These are phyloP conservation scores for Colletotrichum sp. DNA, from an alignment of 2,329 filamentous ascomycete species.

Conservation along the genomic window DNA sequence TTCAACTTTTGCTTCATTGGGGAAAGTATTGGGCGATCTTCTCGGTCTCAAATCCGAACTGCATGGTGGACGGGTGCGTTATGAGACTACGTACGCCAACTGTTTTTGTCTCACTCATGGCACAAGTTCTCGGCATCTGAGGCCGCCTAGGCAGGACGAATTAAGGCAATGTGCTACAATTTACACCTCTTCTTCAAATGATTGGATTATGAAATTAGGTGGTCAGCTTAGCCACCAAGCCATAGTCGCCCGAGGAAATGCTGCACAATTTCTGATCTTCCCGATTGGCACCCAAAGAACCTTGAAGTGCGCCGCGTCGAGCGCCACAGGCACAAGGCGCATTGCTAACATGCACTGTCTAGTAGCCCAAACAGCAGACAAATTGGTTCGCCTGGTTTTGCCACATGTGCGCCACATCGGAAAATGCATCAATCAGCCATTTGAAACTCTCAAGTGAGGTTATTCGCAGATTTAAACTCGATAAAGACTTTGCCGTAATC, in stretches of 20 bases:
- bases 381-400: neutral
- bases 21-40: neutral
- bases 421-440: neutral
- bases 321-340: neutral
- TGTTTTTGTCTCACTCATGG: neutral
- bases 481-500: neutral
- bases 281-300: neutral
- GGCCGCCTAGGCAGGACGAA: neutral
- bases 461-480: neutral
- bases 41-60: neutral
- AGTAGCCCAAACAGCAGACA: neutral
- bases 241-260: neutral
- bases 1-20: neutral
- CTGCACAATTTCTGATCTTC: neutral
- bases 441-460: neutral
- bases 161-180: neutral
- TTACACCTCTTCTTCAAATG: neutral
- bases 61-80: neutral
- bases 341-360: neutral
- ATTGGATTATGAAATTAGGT: neutral
- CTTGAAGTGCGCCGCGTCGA: neutral
- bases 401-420: neutral
- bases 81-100: neutral
- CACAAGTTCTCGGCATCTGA: neutral
- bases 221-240: neutral